These are phyloP conservation scores for Mitragyna speciosa DNA, from an alignment of 257 asterid species.

Conservation along the genomic window DNA sequence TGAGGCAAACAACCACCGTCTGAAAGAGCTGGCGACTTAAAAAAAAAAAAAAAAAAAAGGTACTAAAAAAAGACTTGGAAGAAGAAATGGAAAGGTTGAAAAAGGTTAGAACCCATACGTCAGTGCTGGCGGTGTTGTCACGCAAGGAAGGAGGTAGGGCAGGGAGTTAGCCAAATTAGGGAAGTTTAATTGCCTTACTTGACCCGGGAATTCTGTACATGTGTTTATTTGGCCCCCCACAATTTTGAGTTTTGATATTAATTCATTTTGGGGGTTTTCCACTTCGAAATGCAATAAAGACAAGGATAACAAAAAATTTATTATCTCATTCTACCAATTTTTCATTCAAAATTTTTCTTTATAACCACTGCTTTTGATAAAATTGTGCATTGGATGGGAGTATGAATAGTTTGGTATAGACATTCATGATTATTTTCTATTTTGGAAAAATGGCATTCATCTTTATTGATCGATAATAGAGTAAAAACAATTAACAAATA, in stretches of 20 bases:
- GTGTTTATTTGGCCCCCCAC: background rate
- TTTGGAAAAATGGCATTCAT: no score
- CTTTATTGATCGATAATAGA: no score
- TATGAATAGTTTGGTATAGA: no score
- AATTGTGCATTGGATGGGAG: no score
- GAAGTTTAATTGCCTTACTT: background rate
- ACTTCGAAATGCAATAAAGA: no score
- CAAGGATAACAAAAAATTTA: no score
- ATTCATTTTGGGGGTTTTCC: no score
- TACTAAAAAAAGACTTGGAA: slow-evolving; percentile 2
- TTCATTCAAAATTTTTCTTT: no score
- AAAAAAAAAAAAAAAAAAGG: background rate
- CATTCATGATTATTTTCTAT: no score
- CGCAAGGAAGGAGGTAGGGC: background rate
- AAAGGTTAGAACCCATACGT: background rate
- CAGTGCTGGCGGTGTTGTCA: background rate
- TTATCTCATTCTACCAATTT: no score
- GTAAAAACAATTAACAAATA: no score
- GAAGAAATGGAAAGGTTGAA: background rate
- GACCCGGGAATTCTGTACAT: background rate
- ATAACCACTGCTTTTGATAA: no score
- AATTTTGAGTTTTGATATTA: background rate
- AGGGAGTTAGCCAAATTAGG: background rate
- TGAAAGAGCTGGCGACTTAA: slow-evolving; percentile 18
- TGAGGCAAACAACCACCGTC: slow-evolving; percentile 63